These are phyloP conservation scores for Hura crepitans DNA, from an alignment of 441 rosid genomes.

Conservation along the genomic window DNA sequence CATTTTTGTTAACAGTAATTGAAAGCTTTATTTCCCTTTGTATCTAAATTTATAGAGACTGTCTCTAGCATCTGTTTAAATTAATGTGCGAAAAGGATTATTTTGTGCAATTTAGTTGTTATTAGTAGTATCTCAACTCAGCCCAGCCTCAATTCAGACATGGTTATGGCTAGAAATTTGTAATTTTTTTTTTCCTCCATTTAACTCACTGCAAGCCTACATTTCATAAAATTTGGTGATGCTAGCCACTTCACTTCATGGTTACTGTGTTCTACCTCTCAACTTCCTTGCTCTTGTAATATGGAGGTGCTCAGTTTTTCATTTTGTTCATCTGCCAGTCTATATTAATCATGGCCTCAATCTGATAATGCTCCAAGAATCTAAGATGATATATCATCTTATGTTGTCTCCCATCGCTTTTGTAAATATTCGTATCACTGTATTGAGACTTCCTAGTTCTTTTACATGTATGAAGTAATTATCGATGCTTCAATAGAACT, in stretches of 20 bases:
- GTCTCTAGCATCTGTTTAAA: conserved; percentile 2
- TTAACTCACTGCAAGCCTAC: background rate
- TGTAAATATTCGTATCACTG: background rate
- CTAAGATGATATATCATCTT: background rate
- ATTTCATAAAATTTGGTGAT: background rate
- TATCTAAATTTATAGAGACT: background rate
- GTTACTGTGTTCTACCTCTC: background rate
- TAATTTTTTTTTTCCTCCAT: background rate
- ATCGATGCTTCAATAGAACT: background rate
- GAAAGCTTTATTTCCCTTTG: background rate
- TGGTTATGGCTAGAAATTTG: background rate
- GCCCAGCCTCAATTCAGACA: background rate
- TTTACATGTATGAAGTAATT: background rate
- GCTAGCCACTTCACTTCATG: background rate
- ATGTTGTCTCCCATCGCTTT: background rate
- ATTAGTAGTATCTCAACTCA: background rate
- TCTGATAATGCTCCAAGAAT: background rate
- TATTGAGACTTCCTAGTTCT: background rate
- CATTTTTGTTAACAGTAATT: background rate
- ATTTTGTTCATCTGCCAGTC: background rate
- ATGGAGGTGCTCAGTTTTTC: background rate
- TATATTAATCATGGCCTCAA: background rate
- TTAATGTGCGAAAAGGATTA: background rate
- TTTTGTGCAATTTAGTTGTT: background rate
- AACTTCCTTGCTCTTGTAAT: background rate